phyloP scores from a whole-genome alignment of 805 yeast species.

The Citeromyces matritensis region DNA sequence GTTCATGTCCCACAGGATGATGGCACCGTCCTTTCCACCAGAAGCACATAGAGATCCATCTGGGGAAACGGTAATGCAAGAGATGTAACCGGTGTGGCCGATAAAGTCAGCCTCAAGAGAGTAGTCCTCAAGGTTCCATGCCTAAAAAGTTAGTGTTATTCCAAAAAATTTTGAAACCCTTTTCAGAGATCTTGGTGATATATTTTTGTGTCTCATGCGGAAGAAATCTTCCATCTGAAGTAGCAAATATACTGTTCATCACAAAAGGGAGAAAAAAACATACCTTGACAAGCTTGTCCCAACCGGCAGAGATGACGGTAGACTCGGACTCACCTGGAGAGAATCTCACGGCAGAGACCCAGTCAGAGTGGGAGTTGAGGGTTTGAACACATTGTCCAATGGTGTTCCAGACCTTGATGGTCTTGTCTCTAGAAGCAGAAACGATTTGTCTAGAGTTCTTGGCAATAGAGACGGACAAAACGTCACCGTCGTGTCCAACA shows the following conservation, averaged over 20 bases:
- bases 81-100: slow-evolving; percentile 99
- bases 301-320: slow-evolving; percentile 91
- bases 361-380: slow-evolving; percentile 92
- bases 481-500: slow-evolving; percentile 97
- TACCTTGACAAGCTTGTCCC: slow-evolving; percentile 99
- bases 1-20: slow-evolving; percentile 96
- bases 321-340: slow-evolving; percentile 67
- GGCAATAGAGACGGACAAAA: slow-evolving; percentile 91
- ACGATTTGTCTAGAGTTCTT: slow-evolving; percentile 95
- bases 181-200: slow-evolving; percentile 98
- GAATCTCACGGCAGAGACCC: slow-evolving; percentile 98
- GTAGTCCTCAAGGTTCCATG: slow-evolving; percentile 86
- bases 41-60: slow-evolving; percentile 99
- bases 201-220: slow-evolving; percentile 89
- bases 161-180: slow-evolving; percentile 2
- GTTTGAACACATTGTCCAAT: slow-evolving; percentile 94
- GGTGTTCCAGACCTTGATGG: slow-evolving; percentile 99
- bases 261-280: slow-evolving; percentile 34
- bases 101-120: slow-evolving; percentile 86
- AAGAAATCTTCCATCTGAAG: slow-evolving; percentile 80
- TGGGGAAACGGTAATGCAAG: slow-evolving; percentile 95
- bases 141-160: slow-evolving; percentile 27
- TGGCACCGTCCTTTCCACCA: slow-evolving; percentile 98
- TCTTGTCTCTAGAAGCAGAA: slow-evolving; percentile 98
- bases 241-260: slow-evolving; percentile 94